Evolutionary conservation across 2,329 filamentous ascomycete species (phyloP), one percentile per base, ranked within the genome.

Genomic region (Epichloe aotearoae): DNA sequence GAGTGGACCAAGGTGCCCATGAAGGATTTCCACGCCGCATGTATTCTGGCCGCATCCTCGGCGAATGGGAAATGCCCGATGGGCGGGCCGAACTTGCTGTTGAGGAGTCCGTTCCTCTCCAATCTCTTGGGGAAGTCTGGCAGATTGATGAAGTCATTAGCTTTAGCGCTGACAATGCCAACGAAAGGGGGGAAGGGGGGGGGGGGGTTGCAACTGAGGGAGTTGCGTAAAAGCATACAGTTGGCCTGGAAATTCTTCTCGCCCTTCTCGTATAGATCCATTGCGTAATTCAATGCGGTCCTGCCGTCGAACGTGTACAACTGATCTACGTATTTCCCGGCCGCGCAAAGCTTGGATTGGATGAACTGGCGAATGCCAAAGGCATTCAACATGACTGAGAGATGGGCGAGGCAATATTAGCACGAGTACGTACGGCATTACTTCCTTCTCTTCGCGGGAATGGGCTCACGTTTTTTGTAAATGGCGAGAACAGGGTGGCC

Each of bases 31-130:
- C 69, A 69, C 3, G 61, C 63, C 44, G 60, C 56, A 44, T 64
- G 54, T 46, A 75, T 68, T 1, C 59, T 57, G 5, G 53, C 53
- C 1, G 64, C 69, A 52, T 75, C 71, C 20, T 74, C 65, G 54
- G 68, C 67, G 56, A 70, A 74, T 0, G 72, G 72, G 51, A 73
- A 72, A 44, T 59, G 52, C 47, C 66, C 66, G 15, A 74, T 59
- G 1, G 58, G 54, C 1, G 69, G 69, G 4, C 69, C 67, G 14
- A 55, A 52, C 8, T 53, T 52, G 38, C 52, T 56, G 53, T 69
- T 58, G 49, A 74, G 62, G 1, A 76, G 63, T 2, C 72, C 73
- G 4, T 71, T 64, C 5, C 52, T 54, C 33, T 59, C 49, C 12
- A 75, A 62, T 37, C 71, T 62, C 1, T 53, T 60, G 15, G 61